A percentile compares a stretch with the other conserved stretches of the same genome.
Evolutionary conservation across 768 basidiomycete species (phyloP).

Genomic region (Hygrocybe coccinea): DNA sequence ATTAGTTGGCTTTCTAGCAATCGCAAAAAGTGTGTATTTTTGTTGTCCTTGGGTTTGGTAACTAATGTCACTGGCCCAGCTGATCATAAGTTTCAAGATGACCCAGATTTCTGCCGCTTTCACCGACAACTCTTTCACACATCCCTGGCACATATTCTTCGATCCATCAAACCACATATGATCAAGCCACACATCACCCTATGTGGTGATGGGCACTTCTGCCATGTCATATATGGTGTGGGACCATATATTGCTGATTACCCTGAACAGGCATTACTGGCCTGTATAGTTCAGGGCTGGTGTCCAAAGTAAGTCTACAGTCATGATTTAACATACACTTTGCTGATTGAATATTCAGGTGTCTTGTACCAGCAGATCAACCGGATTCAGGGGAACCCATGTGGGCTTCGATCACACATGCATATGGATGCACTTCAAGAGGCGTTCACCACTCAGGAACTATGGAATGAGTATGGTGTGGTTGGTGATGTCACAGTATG

Average conservation of each 20-base stretch:
- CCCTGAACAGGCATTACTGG: conserved; percentile 22
- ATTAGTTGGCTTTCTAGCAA: conserved; percentile 31
- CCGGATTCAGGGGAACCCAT: conserved; percentile 6
- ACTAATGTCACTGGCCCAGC: conserved; percentile 6
- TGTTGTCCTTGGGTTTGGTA: background rate
- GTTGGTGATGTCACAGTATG: background rate
- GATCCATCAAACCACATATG: conserved; percentile 22
- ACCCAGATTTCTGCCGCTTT: conserved; percentile 18
- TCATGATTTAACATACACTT: background rate
- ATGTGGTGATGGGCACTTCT: conserved; percentile 27
- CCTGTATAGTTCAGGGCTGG: conserved; percentile 23
- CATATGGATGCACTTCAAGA: background rate
- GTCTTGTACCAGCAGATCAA: conserved; percentile 11
- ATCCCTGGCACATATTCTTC: conserved; percentile 15
- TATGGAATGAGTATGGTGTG: background rate
- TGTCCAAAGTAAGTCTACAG: conserved; percentile 23
- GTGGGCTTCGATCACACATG: background rate
- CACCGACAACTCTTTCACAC: conserved; percentile 22
- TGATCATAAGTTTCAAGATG: conserved; percentile 11
- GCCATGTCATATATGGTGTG: conserved; percentile 19
- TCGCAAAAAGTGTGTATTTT: conserved; percentile 30
- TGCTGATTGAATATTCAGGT: conserved; percentile 4
- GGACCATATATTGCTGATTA: conserved; percentile 30
- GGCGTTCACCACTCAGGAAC: background rate
- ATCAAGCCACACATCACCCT: conserved; percentile 18